Percentiles rank a stretch among this genome's conserved stretches.
Conservation (phyloP, 2,329 filamentous ascomycete species). For the Septoria linicola region DNA sequence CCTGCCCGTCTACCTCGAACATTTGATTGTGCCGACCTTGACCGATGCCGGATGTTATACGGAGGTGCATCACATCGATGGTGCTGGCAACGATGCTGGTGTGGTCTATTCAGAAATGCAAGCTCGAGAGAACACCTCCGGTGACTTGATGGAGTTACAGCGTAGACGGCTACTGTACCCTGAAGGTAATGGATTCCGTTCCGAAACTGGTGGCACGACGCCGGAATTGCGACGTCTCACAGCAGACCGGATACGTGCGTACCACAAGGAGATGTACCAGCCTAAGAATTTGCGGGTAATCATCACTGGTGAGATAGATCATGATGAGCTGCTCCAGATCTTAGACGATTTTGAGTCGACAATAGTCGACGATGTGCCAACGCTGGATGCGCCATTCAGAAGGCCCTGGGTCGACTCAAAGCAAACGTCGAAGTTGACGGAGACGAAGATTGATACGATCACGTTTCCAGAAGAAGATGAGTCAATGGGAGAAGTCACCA, state of each 20-base stretch:
- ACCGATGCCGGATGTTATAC: conserved; percentile 93
- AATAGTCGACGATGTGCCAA: conserved; percentile 78
- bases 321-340: conserved; percentile 74
- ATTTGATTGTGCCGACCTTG: conserved; percentile 84
- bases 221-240: conserved; percentile 83
- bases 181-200: conserved; percentile 85
- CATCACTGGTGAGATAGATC: conserved; percentile 87
- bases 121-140: conserved; percentile 79
- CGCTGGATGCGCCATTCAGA: conserved; percentile 71
- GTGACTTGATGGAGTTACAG: conserved; percentile 82
- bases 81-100: conserved; percentile 86
- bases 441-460: conserved; percentile 73
- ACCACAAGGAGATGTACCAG: conserved; percentile 96
- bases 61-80: conserved; percentile 94
- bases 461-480: conserved; percentile 97
- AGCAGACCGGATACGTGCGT: conserved; percentile 85
- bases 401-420: conserved; percentile 89
- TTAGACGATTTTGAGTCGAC: conserved; percentile 85
- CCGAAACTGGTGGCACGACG: conserved; percentile 98
- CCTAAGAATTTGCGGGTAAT: conserved; percentile 91
- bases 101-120: conserved; percentile 98
- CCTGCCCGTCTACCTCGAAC: conserved; percentile 90
- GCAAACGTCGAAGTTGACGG: conserved; percentile 68
- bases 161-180: conserved; percentile 81
- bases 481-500: conserved; percentile 80